Conservation (phyloP, 2,329 filamentous ascomycete genomes). For the Raffaelea albimanens region DNA sequence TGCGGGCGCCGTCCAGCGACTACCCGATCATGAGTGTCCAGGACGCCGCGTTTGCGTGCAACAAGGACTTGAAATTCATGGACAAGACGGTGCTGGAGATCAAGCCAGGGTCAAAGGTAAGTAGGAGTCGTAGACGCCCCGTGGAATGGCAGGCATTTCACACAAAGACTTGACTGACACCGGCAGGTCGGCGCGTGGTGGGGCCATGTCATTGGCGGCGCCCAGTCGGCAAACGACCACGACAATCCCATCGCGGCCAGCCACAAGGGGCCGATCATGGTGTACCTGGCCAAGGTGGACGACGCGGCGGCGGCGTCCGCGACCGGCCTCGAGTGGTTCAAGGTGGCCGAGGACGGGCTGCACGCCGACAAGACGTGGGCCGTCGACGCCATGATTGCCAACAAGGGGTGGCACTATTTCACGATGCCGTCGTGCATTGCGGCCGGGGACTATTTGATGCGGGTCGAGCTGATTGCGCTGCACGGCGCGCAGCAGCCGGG, state of each 20-base stretch:
- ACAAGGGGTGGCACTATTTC: conserved; percentile 33
- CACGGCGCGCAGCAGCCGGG: conserved; percentile 6
- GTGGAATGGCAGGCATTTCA: no score
- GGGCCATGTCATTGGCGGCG: conserved; percentile 33
- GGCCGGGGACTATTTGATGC: conserved; percentile 14
- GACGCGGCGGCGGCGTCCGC: conserved; percentile 31
- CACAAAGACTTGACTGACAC: no score
- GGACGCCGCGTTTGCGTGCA: conserved; percentile 17
- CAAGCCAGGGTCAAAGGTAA: conserved; percentile 29
- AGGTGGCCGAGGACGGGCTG: conserved; percentile 31
- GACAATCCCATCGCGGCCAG: conserved; percentile 31
- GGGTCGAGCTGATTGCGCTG: conserved; percentile 11
- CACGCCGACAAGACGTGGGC: conserved; percentile 31
- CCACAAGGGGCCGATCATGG: conserved; percentile 36
- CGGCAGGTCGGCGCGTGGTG: conserved; percentile 29
- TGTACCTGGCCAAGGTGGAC: conserved; percentile 38
- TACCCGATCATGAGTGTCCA: conserved; percentile 24
- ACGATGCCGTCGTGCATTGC: conserved; percentile 27
- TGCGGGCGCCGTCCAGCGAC: conserved; percentile 39
- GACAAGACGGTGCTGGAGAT: conserved; percentile 18
- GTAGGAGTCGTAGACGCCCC: no score
- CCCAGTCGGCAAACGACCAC: conserved; percentile 24
- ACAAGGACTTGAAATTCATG: conserved; percentile 13
- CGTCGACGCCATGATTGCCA: conserved; percentile 37
- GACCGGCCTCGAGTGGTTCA: conserved; percentile 37